phyloP scores from a whole-genome alignment of 2,329 filamentous ascomycete species.

The Verticillium zaregamsianum region DNA sequence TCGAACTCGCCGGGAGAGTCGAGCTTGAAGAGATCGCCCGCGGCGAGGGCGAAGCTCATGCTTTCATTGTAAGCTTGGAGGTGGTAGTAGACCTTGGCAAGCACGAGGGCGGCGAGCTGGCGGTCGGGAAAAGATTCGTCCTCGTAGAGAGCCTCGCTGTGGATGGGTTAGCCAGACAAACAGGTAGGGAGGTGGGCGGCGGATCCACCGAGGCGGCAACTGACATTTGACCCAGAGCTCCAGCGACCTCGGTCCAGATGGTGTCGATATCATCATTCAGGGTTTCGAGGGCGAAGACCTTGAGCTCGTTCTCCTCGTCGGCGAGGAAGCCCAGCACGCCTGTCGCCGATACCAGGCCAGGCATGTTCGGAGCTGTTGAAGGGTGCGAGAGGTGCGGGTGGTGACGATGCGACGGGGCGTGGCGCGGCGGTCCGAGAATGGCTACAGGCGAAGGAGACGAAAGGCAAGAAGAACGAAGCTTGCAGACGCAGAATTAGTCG shows the following conservation, averaged over 20 bases:
- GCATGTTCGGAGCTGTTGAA: slow-evolving; percentile 55
- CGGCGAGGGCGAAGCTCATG: slow-evolving; percentile 95
- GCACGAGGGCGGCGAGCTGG: slow-evolving; percentile 87
- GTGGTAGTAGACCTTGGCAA: slow-evolving; percentile 98
- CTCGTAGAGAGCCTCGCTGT: slow-evolving; percentile 93
- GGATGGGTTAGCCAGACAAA: slow-evolving; percentile 8
- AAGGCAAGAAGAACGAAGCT: neutral
- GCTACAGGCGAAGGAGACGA: neutral
- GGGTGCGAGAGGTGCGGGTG: neutral
- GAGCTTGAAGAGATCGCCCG: slow-evolving; percentile 91
- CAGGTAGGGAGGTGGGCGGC: neutral
- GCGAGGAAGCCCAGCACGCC: slow-evolving; percentile 93
- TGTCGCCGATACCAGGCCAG: slow-evolving; percentile 88
- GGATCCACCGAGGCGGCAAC: slow-evolving; percentile 11
- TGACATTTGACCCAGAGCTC: slow-evolving; percentile 88
- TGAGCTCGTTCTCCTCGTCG: slow-evolving; percentile 90
- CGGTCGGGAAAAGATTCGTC: slow-evolving; percentile 92
- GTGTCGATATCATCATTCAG: slow-evolving; percentile 96
- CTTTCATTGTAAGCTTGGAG: slow-evolving; percentile 98
- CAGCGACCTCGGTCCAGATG: slow-evolving; percentile 95
- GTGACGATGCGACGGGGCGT: neutral
- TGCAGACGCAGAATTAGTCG: neutral
- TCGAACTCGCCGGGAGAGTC: slow-evolving; percentile 92
- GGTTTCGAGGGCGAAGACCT: slow-evolving; percentile 90
- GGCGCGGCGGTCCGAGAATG: neutral